Evolutionary conservation across 192 early-diverging fungal genomes (phyloP).

Genomic region (Coemansia sp.): DNA sequence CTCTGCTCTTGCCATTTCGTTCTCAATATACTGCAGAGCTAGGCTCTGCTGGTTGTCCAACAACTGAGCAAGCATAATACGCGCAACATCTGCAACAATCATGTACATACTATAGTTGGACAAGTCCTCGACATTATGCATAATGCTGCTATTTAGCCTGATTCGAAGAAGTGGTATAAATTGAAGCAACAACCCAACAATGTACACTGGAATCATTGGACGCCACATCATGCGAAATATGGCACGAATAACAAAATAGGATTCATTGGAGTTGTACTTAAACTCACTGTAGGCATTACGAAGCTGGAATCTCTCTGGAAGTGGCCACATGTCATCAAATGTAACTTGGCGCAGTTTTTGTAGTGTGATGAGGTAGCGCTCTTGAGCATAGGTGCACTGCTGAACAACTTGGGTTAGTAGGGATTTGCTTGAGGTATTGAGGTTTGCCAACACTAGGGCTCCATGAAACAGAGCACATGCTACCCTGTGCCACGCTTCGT

Average conservation of each 20-base stretch:
- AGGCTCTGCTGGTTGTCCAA: slow-evolving; percentile 3
- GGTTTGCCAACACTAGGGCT: neutral
- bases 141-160: slow-evolving; percentile 3
- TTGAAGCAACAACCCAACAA: slow-evolving; percentile 8
- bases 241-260: slow-evolving; percentile 36
- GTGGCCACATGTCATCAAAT: too few relatives aligned
- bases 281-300: slow-evolving; percentile 6
- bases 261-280: slow-evolving; percentile 27
- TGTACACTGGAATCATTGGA: slow-evolving; percentile 27
- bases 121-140: slow-evolving; percentile 24
- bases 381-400: too few relatives aligned
- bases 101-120: slow-evolving; percentile 18
- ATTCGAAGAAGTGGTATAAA: neutral
- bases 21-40: too few relatives aligned
- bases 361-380: too few relatives aligned
- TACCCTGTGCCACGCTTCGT: neutral
- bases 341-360: too few relatives aligned
- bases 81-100: slow-evolving; percentile 1
- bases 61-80: neutral
- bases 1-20: too few relatives aligned
- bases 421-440: neutral
- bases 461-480: neutral
- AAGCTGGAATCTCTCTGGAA: too few relatives aligned
- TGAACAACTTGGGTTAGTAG: neutral
- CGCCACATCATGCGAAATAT: slow-evolving; percentile 35